These are phyloP conservation scores for Cryptococcus depauperatus DNA, from an alignment of 1,284 basidiomycete species.

Conservation along the genomic window DNA sequence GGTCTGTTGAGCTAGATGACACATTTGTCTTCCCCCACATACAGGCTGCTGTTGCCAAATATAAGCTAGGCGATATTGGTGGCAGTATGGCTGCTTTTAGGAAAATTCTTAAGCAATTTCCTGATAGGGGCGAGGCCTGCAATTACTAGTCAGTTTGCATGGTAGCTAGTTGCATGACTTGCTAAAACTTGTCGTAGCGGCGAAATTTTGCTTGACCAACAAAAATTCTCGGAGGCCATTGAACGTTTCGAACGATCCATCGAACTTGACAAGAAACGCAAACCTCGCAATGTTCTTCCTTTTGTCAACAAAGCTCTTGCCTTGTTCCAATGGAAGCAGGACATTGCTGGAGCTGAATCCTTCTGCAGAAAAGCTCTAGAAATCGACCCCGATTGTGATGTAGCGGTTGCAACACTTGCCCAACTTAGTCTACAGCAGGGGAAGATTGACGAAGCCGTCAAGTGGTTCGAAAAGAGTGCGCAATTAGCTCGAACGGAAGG, in stretches of 20 bases:
- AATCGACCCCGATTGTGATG: constrained; percentile 89
- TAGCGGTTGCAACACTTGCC: constrained; percentile 89
- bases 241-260: constrained; percentile 91
- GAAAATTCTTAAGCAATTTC: constrained; percentile 69
- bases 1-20: constrained; percentile 62
- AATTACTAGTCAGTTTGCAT: constrained; percentile 72
- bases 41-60: constrained; percentile 93
- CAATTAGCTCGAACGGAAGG: constrained; percentile 84
- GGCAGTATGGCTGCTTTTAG: constrained; percentile 86
- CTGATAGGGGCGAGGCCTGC: constrained; percentile 70
- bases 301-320: constrained; percentile 96
- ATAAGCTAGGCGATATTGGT: constrained; percentile 73
- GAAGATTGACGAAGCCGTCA: constrained; percentile 76
- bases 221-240: constrained; percentile 81
- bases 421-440: constrained; percentile 89
- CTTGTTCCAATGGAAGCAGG: constrained; percentile 93
- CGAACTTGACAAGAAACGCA: constrained; percentile 67
- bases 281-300: constrained; percentile 73
- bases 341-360: constrained; percentile 69
- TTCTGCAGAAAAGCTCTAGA: constrained; percentile 81
- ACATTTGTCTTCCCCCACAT: constrained; percentile 91
- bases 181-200: constrained; percentile 55
- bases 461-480: constrained; percentile 77
- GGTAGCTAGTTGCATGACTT: not conserved
- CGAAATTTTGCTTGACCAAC: constrained; percentile 89